Evolutionary conservation across 2,329 filamentous ascomycete species (phyloP).

Genomic region (Xylariaceae sp.): DNA sequence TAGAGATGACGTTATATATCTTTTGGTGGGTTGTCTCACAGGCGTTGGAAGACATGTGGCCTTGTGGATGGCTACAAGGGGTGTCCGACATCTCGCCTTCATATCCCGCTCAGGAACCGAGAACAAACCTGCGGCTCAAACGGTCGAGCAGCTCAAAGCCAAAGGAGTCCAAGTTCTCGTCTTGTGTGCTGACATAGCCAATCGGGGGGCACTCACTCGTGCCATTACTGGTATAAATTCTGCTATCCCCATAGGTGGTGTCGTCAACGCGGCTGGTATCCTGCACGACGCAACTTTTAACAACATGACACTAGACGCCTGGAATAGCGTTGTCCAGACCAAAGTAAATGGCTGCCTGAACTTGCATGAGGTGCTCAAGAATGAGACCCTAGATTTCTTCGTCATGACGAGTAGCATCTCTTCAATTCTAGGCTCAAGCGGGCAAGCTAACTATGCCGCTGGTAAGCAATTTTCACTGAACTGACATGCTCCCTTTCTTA

Average conservation of each 20-base stretch:
- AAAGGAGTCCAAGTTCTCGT: not conserved
- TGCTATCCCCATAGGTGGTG: too few species aligned
- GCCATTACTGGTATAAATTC: too few species aligned
- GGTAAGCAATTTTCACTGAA: too few species aligned
- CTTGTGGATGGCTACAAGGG: not conserved
- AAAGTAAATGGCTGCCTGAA: slow-evolving; percentile 26
- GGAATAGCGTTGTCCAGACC: not conserved
- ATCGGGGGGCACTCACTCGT: too few species aligned
- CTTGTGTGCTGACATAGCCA: not conserved
- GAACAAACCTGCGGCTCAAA: not conserved
- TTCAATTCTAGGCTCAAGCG: slow-evolving; percentile 21
- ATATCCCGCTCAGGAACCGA: not conserved
- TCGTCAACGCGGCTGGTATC: too few species aligned
- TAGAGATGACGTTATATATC: not conserved
- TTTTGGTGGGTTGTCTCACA: not conserved
- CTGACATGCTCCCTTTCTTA: too few species aligned
- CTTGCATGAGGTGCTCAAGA: slow-evolving; percentile 16
- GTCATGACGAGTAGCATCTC: slow-evolving; percentile 33
- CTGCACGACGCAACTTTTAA: slow-evolving; percentile 22
- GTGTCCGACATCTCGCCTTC: not conserved
- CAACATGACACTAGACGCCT: slow-evolving; percentile 11
- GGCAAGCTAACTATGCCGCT: slow-evolving; percentile 31
- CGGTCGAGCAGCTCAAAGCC: not conserved
- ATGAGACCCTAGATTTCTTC: slow-evolving; percentile 30
- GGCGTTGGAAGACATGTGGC: not conserved